Evolutionary conservation across 1,284 basidiomycete species (phyloP).

Genomic region (Pholiota adiposa): DNA sequence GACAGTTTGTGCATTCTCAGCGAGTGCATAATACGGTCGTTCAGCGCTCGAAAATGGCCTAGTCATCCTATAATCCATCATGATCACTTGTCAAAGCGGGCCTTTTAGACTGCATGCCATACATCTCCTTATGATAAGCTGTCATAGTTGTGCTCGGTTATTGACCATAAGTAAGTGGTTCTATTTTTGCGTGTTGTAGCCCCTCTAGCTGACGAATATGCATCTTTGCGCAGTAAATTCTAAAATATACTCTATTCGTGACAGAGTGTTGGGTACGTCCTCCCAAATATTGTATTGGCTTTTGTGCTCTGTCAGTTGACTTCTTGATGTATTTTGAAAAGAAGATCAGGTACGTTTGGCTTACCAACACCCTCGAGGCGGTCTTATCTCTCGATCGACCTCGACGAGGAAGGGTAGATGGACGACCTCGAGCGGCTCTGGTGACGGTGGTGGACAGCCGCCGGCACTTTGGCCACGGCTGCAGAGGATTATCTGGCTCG

Average conservation of each 20-base stretch:
- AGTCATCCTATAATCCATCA: conserved; percentile 16
- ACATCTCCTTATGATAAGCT: conserved; percentile 22
- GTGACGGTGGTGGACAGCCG: background rate
- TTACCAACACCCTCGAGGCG: conserved; percentile 1
- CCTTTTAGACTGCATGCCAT: conserved; percentile 16
- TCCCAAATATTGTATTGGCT: conserved; percentile 16
- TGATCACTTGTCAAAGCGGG: conserved; percentile 20
- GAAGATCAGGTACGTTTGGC: conserved; percentile 19
- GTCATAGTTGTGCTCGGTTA: conserved; percentile 22
- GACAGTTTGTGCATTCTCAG: background rate
- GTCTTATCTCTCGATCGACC: background rate
- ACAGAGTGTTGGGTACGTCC: conserved; percentile 15
- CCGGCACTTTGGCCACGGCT: background rate
- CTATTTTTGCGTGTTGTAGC: conserved; percentile 15
- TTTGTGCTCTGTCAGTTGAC: conserved; percentile 11
- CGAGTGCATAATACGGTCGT: background rate
- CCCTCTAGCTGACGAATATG: conserved; percentile 19
- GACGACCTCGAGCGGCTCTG: background rate
- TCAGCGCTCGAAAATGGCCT: conserved; percentile 11
- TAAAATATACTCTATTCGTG: conserved; percentile 12
- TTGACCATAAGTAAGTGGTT: conserved; percentile 17
- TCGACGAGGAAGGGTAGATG: background rate
- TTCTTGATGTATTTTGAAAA: conserved; percentile 11
- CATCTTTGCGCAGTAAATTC: conserved; percentile 22
- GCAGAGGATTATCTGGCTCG: background rate